phyloP scores from a whole-genome alignment of 352 stramenopile species.

The Phytophthora agathidicida region DNA sequence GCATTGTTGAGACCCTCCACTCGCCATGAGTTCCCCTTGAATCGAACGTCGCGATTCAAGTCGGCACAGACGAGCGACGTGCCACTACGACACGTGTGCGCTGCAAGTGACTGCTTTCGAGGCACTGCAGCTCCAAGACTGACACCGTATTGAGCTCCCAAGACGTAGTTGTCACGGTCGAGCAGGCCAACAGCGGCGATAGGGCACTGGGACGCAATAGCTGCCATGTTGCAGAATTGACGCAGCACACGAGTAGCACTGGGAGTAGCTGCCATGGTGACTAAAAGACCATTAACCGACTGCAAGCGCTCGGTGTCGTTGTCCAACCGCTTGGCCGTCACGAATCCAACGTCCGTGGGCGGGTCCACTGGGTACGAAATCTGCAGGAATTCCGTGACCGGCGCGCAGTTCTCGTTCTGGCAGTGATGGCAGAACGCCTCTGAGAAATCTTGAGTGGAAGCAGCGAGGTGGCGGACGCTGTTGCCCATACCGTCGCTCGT shows the following conservation, averaged over 20 bases:
- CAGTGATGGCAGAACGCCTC: conserved; percentile 54
- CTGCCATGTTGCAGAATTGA: conserved; percentile 80
- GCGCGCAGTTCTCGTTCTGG: conserved; percentile 63
- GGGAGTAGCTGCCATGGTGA: conserved; percentile 48
- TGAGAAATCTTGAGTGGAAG: conserved; percentile 16
- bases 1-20: conserved; percentile 46
- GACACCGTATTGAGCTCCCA: conserved; percentile 58
- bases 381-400: conserved; percentile 54
- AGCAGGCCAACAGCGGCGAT: conserved; percentile 75
- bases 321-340: conserved; percentile 52
- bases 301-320: conserved; percentile 61
- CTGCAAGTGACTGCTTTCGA: conserved; percentile 54
- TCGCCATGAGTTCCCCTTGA: conserved; percentile 65
- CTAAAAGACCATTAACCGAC: conserved; percentile 48
- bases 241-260: conserved; percentile 52
- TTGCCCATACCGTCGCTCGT: conserved; percentile 17
- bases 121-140: conserved; percentile 25
- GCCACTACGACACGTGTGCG: conserved; percentile 74
- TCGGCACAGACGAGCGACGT: conserved; percentile 72
- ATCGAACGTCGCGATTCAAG: conserved; percentile 66
- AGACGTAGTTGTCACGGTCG: conserved; percentile 55
- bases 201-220: conserved; percentile 73
- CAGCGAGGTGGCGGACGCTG: conserved; percentile 31
- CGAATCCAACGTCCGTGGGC: conserved; percentile 34
- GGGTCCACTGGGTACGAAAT: conserved; percentile 55